Conservation (phyloP, 306 rosid species). For the Gillenia trifoliata region DNA sequence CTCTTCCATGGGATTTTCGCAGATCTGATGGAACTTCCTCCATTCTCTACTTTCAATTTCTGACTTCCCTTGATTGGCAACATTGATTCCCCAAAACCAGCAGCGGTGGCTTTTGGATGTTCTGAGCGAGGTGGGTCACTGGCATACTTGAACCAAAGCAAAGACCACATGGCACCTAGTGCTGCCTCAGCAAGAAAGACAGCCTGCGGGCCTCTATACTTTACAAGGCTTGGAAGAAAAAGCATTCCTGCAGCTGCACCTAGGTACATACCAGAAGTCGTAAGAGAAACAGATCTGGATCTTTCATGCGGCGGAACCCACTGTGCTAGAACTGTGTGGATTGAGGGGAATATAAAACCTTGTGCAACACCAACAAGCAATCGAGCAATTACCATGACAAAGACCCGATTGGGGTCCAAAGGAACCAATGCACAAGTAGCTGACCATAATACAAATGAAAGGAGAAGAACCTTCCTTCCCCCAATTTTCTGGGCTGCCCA, state of each 20-base stretch:
- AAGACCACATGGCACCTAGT: conserved; percentile 73
- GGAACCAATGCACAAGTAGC: conserved; percentile 78
- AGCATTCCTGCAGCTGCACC: conserved; percentile 96
- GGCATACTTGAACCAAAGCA: conserved; percentile 78
- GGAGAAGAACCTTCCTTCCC: conserved; percentile 74
- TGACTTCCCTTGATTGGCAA: conserved; percentile 57
- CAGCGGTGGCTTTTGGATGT: conserved; percentile 73
- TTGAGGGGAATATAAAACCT: conserved; percentile 93
- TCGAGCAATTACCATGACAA: conserved; percentile 62
- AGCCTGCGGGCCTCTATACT: conserved; percentile 77
- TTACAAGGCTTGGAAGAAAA: conserved; percentile 71
- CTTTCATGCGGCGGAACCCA: conserved; percentile 99
- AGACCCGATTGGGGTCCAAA: conserved; percentile 57
- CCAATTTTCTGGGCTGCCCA: conserved; percentile 91
- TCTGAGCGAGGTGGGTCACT: conserved; percentile 71
- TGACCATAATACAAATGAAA: conserved; percentile 86
- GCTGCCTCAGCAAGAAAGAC: conserved; percentile 78
- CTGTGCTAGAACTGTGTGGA: conserved; percentile 92
- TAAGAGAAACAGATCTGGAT: conserved; percentile 91
- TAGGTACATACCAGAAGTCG: conserved; percentile 90
- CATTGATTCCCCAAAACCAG: conserved; percentile 69
- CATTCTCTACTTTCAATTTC: conserved; percentile 48
- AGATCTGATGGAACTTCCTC: conserved; percentile 26
- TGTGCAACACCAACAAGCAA: conserved; percentile 92
- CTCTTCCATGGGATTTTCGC: conserved; percentile 74